phyloP scores from a whole-genome alignment of 345 rosid species.

The Rhodamnia argentea region DNA sequence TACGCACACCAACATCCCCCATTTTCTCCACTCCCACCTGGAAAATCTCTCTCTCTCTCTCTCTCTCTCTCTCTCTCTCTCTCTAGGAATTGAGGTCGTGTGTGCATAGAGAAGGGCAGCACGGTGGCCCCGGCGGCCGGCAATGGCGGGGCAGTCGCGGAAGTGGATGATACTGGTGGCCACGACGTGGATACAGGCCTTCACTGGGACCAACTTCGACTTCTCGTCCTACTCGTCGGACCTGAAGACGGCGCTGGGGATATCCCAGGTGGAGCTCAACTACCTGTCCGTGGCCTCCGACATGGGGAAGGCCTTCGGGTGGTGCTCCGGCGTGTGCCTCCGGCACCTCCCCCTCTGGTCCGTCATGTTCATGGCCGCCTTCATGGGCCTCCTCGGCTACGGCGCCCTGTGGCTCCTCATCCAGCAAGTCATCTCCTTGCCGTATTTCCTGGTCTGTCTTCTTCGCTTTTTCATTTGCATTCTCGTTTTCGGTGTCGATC shows the following conservation, averaged over 20 bases:
- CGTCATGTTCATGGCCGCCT: constrained; percentile 48
- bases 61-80: neutral
- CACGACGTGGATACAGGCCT: constrained; percentile 71
- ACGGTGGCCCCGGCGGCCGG: neutral
- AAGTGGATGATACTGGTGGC: constrained; percentile 64
- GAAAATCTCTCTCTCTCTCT: neutral
- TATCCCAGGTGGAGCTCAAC: constrained; percentile 62
- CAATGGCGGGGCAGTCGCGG: constrained; percentile 45
- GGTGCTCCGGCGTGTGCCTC: constrained; percentile 61
- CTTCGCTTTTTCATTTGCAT: neutral
- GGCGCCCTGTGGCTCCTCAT: constrained; percentile 74
- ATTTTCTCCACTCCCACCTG: neutral
- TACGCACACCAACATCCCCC: neutral
- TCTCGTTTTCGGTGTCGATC: neutral
- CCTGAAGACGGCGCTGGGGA: constrained; percentile 49
- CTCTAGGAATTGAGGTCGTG: neutral
- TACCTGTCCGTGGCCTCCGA: constrained; percentile 72
- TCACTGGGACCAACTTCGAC: constrained; percentile 76
- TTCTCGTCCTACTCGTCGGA: constrained; percentile 61
- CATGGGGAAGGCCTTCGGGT: constrained; percentile 69
- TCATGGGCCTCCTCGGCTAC: constrained; percentile 46
- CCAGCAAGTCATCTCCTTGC: constrained; percentile 28
- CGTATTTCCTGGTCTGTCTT: constrained; percentile 51
- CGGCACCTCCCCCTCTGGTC: constrained; percentile 43
- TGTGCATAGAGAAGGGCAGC: neutral